Evolutionary conservation across 805 yeast species (phyloP), one percentile per base, ranked within the genome.

Genomic region (Teunomyces gatunensis): DNA sequence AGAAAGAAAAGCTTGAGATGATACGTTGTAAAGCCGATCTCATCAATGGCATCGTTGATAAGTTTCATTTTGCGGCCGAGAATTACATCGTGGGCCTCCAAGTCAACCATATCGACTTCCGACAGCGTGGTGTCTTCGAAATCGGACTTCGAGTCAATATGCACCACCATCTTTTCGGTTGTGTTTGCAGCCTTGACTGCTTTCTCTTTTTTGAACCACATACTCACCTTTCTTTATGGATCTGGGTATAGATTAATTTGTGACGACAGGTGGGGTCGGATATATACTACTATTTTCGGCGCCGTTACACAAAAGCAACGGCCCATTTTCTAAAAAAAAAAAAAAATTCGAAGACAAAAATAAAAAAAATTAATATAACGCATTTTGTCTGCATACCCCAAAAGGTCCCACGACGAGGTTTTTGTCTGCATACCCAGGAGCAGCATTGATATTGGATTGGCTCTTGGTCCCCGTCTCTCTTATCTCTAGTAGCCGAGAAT

Each of bases 11-110:
- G 51, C 51, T 67, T 67, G 47, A 64, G 54, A 47, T 67, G 73
- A 50, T 64, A 68, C 71, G 77, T 73, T 1, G 86, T 80, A 63
- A 81, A 78, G 4, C 71, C 72, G 15, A 68, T 66, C 47, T 67
- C 69, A 46, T 65, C 69, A 18, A 68, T 60, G 17, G 72, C 64
- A 46, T 60, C 53, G 44, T 65, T 63, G 44, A 68, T 56, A 7
- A 65, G 49, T 41, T 49, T 52, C 62, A 67, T 61, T 42, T 67
- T 67, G 28, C 53, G 55, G 33, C 51, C 51, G 32, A 64, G 44
- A n/a, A 49, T 37, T 25, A n/a, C 41, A 32, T 55, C 61, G 18
- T 48, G 41, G 34, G 46, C 52, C 13, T 50, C 52, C 37, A 53
- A 45, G 17, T 47, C 54, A 11, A 43, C 45, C 56, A 53, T 48